These are phyloP conservation scores for Cladophialophora yegresii DNA, from an alignment of 2,329 filamentous ascomycete genomes.

Conservation along the genomic window DNA sequence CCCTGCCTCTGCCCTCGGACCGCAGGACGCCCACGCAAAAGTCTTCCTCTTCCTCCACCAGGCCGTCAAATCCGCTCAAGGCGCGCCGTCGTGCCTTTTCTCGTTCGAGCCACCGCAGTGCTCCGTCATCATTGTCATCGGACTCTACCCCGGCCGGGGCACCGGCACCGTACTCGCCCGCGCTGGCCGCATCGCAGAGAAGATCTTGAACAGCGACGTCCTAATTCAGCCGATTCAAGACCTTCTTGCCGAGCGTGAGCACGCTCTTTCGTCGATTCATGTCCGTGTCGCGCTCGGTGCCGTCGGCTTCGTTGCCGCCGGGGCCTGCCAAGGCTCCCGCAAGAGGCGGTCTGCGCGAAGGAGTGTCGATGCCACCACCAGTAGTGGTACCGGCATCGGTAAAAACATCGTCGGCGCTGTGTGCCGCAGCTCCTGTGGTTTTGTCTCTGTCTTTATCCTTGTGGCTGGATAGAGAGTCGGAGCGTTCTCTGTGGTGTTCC, in stretches of 20 bases:
- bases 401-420: not conserved
- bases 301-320: not conserved
- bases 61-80: not conserved
- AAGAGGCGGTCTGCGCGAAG: not conserved
- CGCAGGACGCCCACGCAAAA: not conserved
- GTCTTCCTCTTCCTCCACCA: too few relatives aligned
- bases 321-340: not conserved
- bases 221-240: slow-evolving; percentile 43
- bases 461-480: slow-evolving; percentile 26
- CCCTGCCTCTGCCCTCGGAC: too few relatives aligned
- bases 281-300: slow-evolving; percentile 26
- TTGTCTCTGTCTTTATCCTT: slow-evolving; percentile 10
- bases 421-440: not conserved
- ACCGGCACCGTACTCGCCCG: not conserved
- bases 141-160: not conserved
- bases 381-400: not conserved
- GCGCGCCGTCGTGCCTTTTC: not conserved
- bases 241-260: slow-evolving; percentile 47
- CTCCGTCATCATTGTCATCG: not conserved
- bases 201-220: not conserved
- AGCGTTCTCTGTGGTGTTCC: slow-evolving; percentile 38
- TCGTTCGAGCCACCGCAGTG: not conserved
- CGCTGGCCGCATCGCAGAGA: not conserved
- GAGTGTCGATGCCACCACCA: not conserved
- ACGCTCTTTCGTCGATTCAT: slow-evolving; percentile 43